Evolutionary conservation across 2,329 filamentous ascomycete species (phyloP), one percentile per base, ranked within the genome.

Genomic region (Diaporthe aspalathi): DNA sequence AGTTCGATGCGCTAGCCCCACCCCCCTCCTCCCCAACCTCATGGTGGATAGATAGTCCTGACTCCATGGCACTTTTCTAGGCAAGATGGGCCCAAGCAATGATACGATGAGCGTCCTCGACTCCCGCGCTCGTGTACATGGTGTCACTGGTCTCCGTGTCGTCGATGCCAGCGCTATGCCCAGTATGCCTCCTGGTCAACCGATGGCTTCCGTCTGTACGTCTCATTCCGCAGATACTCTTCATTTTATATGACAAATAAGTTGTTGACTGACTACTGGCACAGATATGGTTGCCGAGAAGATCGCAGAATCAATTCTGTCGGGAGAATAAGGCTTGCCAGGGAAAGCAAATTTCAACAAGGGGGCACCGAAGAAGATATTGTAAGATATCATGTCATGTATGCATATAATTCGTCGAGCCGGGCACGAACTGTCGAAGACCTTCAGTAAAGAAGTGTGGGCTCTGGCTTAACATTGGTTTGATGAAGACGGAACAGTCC

Each of bases 101-200:
- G 57, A 63, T 35, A 12, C 57, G 17, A 22, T 24, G 27, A 32
- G 24, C 14, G 57, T 63, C 6, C 32, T 63, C 12, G 57, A 63
- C 57, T 63, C 57, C 8, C 27, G 40, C 5, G 32, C 40, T 32
- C 57, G 57, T 12, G 57, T 63, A 2, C 5, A 22, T 63, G 57
- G 57, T 9, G 57, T 63, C 32, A 43, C 32, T 43, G 38, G 38
- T 32, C 57, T 63, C 32, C 27, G 57, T 20, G 57, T 63, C 14
- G 57, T 63, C 17, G 57, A 63, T 16, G 57, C 57, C 17, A 40
- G 32, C 16, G 27, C 57, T 17, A 22, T 63, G 24, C 57, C 57
- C 14, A n/a, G 20, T 11, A n/a, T 22, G 8, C 45, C 45, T 3
- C 45, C 45, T 2, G 45, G 45, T 12, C 45, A 49, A n/a, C 45